Conservation (phyloP, 805 yeast genomes). For the Helenozyma baotianmanensis region DNA sequence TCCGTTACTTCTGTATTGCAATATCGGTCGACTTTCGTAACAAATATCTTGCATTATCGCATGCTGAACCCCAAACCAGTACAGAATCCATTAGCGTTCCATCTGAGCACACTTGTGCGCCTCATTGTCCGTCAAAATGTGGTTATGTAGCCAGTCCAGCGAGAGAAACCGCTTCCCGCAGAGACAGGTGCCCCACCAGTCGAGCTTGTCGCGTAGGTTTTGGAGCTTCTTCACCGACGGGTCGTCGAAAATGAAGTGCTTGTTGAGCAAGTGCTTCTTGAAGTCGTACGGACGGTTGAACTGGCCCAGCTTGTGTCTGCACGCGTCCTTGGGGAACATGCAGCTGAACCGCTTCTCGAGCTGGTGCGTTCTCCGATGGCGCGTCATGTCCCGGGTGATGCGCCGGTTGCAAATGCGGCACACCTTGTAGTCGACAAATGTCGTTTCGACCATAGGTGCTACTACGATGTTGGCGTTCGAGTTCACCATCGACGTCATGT, state of each 20-base stretch:
- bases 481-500: constrained; percentile 36
- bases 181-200: constrained; percentile 47
- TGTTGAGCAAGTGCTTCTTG: constrained; percentile 59
- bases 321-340: constrained; percentile 49
- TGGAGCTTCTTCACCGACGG: constrained; percentile 39
- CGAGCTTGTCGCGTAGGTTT: constrained; percentile 50
- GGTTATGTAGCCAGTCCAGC: constrained; percentile 34
- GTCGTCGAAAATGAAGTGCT: constrained; percentile 55
- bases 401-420: constrained; percentile 52
- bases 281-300: constrained; percentile 67
- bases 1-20: no score
- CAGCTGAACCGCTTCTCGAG: constrained; percentile 53
- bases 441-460: constrained; percentile 35
- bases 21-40: no score
- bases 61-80: no score
- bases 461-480: constrained; percentile 26
- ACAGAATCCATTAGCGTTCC: no score
- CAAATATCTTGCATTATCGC: no score
- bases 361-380: constrained; percentile 63
- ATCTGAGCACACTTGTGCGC: constrained; percentile 17
- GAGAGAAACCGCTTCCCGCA: constrained; percentile 33
- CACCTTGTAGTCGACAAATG: constrained; percentile 34
- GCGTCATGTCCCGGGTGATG: constrained; percentile 55
- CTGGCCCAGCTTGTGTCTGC: constrained; percentile 56
- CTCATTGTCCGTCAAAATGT: constrained; percentile 25